Percentiles rank a stretch among this genome's conserved stretches.
phyloP scores from a whole-genome alignment of 1,139 yeast genomes.

The Geotrichum macrosporum region DNA sequence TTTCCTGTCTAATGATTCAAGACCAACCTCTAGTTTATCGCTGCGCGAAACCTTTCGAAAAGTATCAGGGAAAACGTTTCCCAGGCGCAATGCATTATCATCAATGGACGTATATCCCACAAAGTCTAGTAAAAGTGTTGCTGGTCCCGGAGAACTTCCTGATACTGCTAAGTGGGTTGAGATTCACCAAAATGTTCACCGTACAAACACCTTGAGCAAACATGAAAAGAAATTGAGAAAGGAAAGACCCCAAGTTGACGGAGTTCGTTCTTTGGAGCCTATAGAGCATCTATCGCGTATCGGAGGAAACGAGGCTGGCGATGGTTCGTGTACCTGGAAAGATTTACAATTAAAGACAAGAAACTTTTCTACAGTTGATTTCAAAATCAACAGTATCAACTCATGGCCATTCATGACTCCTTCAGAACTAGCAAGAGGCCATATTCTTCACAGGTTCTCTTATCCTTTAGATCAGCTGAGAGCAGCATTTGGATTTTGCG shows the following conservation, averaged over 20 bases:
- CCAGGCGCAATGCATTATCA: conserved; percentile 32
- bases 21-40: conserved; percentile 15
- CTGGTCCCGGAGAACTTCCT: conserved; percentile 42
- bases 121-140: conserved; percentile 60
- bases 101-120: conserved; percentile 52
- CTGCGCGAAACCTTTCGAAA: conserved; percentile 16
- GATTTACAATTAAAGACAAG: conserved; percentile 25
- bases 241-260: conserved; percentile 62
- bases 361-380: conserved; percentile 34
- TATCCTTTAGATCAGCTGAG: conserved; percentile 52
- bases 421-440: conserved; percentile 19
- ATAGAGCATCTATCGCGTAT: conserved; percentile 34
- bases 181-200: conserved; percentile 56
- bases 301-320: conserved; percentile 33
- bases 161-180: conserved; percentile 44
- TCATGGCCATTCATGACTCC: conserved; percentile 40
- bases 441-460: conserved; percentile 11
- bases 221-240: conserved; percentile 68
- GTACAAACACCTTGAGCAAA: conserved; percentile 69
- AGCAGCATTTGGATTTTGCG: conserved; percentile 57
- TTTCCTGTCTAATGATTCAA: conserved; percentile 73
- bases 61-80: conserved; percentile 11
- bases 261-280: conserved; percentile 64
- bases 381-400: conserved; percentile 30
- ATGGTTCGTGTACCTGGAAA: conserved; percentile 26